A percentile compares a stretch with the other conserved stretches of the same genome.
Evolutionary conservation across 2,329 filamentous ascomycete genomes (phyloP).

Genomic region (Tolypocladium ophioglossoides): DNA sequence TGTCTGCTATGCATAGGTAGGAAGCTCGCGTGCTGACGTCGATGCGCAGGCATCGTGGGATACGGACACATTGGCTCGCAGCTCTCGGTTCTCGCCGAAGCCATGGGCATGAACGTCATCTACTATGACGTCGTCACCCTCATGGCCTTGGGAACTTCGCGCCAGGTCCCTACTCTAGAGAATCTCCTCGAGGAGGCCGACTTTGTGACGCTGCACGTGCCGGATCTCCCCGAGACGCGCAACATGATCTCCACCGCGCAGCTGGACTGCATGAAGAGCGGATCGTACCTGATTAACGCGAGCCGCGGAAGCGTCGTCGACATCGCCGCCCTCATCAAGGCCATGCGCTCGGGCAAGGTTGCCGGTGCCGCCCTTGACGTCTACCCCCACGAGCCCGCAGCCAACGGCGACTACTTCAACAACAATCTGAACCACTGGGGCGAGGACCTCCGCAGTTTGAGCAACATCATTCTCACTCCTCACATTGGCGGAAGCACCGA

Average conservation of each 20-base stretch:
- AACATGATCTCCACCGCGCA: slow-evolving; percentile 78
- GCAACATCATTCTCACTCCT: slow-evolving; percentile 89
- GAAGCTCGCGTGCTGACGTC: not conserved
- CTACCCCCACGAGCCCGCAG: slow-evolving; percentile 85
- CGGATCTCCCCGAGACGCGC: slow-evolving; percentile 84
- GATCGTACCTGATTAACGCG: slow-evolving; percentile 92
- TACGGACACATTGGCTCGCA: slow-evolving; percentile 98
- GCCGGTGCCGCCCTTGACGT: slow-evolving; percentile 95
- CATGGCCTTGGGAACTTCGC: slow-evolving; percentile 85
- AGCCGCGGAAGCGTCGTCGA: slow-evolving; percentile 90
- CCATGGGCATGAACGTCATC: slow-evolving; percentile 96
- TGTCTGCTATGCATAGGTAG: no score
- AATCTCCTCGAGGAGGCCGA: slow-evolving; percentile 70
- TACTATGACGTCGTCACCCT: slow-evolving; percentile 94
- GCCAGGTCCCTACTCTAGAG: slow-evolving; percentile 69
- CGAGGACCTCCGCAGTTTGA: slow-evolving; percentile 72
- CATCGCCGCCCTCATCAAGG: slow-evolving; percentile 82
- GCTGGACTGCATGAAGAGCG: slow-evolving; percentile 81
- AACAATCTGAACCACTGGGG: slow-evolving; percentile 73
- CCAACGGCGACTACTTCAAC: slow-evolving; percentile 93
- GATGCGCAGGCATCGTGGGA: slow-evolving; percentile 68
- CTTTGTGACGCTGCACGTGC: slow-evolving; percentile 91
- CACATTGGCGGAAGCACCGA: slow-evolving; percentile 98
- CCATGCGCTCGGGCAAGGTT: slow-evolving; percentile 75
- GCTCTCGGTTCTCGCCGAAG: slow-evolving; percentile 86